Base-by-base conservation (phyloP, 2,329 filamentous ascomycete genomes). In the Ceratocystis variospora region DNA sequence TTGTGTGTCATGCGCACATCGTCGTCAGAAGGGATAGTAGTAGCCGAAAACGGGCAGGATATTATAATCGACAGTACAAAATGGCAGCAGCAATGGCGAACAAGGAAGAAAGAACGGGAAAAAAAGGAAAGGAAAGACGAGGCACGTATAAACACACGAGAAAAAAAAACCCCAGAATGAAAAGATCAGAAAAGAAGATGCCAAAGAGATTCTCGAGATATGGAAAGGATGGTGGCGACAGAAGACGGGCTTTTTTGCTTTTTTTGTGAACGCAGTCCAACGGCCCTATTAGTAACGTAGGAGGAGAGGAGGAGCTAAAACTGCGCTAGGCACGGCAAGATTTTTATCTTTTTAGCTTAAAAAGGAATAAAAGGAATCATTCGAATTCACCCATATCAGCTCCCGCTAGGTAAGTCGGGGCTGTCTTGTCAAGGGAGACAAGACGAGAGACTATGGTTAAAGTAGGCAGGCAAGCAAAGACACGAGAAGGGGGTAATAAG, bases 221-320 rank as follows among this genome's bases (percentile, higher is more conserved):
- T 15, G 37, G 37, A 41, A 64, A 63, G 61, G 44, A 63, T 45
- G 44, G 61, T 63, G 61, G 44, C 44, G 37, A 63, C 7, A 63
- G 45, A 12, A 4, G 37, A 25, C 33, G 25, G 61, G 31, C 25
- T 57, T 57, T 53, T 53, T 57, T 53, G 28, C 28, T 5, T 28
- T 28, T 28, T 28, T 28, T 28, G 28, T 63, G 46, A 63, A 41
- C 45, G 28, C 53, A 28, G 62, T 63, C 44, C 8, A 55, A 50
- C 46, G 62, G 62, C 45, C 46, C 46, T 53, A 57, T 57, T 57
- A 66, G 64, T 17, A 61, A 41, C 37, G 37, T 41, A 41, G 37
- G 37, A 37, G 33, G 33, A 5, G 37, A 41, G 10, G 15, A 37
- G 19, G 53, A 62, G 12, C 28, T 50, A 59, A 66, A 66, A 57